Evolutionary conservation across 2,329 filamentous ascomycete species (phyloP).

Genomic region (Alternaria sp.): DNA sequence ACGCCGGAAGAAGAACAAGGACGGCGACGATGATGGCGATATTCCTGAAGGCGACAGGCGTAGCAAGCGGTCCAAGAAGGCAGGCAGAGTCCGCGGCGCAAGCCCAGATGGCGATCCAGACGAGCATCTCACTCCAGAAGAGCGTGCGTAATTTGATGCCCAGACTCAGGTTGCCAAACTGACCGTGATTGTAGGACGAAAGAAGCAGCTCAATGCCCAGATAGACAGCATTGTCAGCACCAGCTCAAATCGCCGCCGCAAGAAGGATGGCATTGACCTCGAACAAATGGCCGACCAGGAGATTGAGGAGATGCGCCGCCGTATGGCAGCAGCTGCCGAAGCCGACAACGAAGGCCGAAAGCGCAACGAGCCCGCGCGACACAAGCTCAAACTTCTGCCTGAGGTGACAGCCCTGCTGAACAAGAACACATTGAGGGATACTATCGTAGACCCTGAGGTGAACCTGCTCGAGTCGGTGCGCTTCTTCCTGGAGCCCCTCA

Average conservation of each 20-base stretch:
- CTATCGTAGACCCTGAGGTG: slow-evolving; percentile 90
- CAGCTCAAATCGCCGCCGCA: slow-evolving; percentile 74
- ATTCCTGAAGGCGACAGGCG: slow-evolving; percentile 65
- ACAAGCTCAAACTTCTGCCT: slow-evolving; percentile 93
- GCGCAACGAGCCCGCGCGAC: slow-evolving; percentile 80
- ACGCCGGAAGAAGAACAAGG: slow-evolving; percentile 60
- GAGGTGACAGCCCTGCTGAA: slow-evolving; percentile 90
- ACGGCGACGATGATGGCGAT: slow-evolving; percentile 57
- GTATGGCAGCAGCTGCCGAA: slow-evolving; percentile 91
- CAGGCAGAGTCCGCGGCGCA: slow-evolving; percentile 47
- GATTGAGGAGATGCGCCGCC: slow-evolving; percentile 84
- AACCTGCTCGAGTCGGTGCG: slow-evolving; percentile 95
- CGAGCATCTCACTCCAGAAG: slow-evolving; percentile 82
- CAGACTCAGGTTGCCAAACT: slow-evolving; percentile 11
- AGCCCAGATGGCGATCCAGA: slow-evolving; percentile 72
- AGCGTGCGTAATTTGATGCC: slow-evolving; percentile 65
- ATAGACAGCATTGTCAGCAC: slow-evolving; percentile 91
- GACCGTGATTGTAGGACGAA: slow-evolving; percentile 62
- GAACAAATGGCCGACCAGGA: slow-evolving; percentile 91
- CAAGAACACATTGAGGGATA: slow-evolving; percentile 84
- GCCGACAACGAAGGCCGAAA: slow-evolving; percentile 85
- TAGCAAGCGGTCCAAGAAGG: slow-evolving; percentile 58
- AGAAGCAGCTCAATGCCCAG: slow-evolving; percentile 82
- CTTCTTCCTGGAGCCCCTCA: slow-evolving; percentile 95
- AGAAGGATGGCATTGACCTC: slow-evolving; percentile 90